Percentiles rank a stretch among this genome's conserved stretches.
Conservation (phyloP, 352 stramenopile genomes). For the Phytopythium montanum region DNA sequence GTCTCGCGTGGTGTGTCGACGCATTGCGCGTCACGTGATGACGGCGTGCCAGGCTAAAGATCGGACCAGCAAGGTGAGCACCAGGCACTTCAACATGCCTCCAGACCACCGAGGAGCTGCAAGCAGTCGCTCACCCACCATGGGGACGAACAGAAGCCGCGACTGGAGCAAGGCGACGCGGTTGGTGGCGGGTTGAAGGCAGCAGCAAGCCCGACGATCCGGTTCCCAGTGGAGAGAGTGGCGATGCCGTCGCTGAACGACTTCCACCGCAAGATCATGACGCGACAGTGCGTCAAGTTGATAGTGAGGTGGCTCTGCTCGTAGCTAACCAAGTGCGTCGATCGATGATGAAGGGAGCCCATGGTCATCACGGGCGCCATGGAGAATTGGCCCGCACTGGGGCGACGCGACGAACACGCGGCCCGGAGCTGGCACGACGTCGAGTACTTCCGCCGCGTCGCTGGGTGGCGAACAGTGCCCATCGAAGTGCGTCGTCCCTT, state of each 20-base stretch:
- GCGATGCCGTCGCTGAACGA: constrained; percentile 49
- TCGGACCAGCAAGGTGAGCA: constrained; percentile 20
- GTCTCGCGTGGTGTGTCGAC: constrained; percentile 20
- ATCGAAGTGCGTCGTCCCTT: constrained; percentile 50
- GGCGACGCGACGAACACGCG: constrained; percentile 18
- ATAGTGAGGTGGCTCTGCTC: background rate
- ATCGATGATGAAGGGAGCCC: constrained; percentile 26
- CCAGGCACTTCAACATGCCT: constrained; percentile 1
- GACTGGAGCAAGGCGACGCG: constrained; percentile 5
- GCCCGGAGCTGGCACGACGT: constrained; percentile 52
- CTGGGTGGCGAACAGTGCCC: constrained; percentile 69
- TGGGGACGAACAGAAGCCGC: constrained; percentile 11
- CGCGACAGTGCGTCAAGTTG: constrained; percentile 32
- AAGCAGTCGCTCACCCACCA: background rate
- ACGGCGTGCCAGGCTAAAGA: background rate
- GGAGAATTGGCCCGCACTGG: constrained; percentile 82
- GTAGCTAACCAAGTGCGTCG: background rate
- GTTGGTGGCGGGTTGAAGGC: background rate
- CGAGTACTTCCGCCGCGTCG: constrained; percentile 68
- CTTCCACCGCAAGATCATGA: constrained; percentile 55
- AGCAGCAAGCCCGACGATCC: constrained; percentile 7
- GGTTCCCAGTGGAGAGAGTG: constrained; percentile 40
- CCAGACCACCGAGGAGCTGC: background rate
- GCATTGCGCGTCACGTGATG: constrained; percentile 22
- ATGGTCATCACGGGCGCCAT: constrained; percentile 77